A percentile compares a stretch with the other conserved stretches of the same genome.
phyloP scores from a whole-genome alignment of 2,329 filamentous ascomycete genomes.

The Talaromyces verruculosus region DNA sequence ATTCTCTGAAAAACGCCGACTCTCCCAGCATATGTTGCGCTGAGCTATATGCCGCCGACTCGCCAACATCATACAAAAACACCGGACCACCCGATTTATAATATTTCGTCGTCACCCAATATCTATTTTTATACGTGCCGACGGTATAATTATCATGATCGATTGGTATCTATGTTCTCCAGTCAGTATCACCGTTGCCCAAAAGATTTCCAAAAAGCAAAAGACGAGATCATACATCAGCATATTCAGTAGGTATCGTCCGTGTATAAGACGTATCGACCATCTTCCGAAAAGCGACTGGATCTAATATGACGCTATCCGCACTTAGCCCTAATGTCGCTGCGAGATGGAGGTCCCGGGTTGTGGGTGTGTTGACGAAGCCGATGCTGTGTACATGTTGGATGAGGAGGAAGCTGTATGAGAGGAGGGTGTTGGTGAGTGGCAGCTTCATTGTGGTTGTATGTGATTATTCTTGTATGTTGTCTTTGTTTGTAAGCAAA shows the following conservation, averaged over 20 bases:
- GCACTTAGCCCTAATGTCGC: slow-evolving; percentile 27
- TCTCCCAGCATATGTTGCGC: slow-evolving; percentile 39
- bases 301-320: slow-evolving; percentile 21
- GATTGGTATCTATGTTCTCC: slow-evolving; percentile 31
- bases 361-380: slow-evolving; percentile 21
- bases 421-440: background rate
- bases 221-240: background rate
- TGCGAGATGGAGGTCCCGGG: slow-evolving; percentile 25
- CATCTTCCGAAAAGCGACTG: slow-evolving; percentile 22
- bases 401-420: slow-evolving; percentile 16
- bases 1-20: slow-evolving; percentile 32
- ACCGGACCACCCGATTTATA: slow-evolving; percentile 57
- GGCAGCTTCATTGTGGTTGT: slow-evolving; percentile 10
- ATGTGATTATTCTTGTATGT: background rate
- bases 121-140: slow-evolving; percentile 56
- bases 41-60: slow-evolving; percentile 43
- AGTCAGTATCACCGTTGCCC: background rate
- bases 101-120: slow-evolving; percentile 55
- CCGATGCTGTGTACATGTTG: slow-evolving; percentile 23
- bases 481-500: background rate
- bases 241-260: slow-evolving; percentile 14
- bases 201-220: background rate
- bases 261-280: slow-evolving; percentile 12
- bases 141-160: slow-evolving; percentile 37
- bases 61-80: slow-evolving; percentile 51